These are phyloP conservation scores for Torulaspora indica DNA, from an alignment of 805 yeast genomes.

Conservation along the genomic window DNA sequence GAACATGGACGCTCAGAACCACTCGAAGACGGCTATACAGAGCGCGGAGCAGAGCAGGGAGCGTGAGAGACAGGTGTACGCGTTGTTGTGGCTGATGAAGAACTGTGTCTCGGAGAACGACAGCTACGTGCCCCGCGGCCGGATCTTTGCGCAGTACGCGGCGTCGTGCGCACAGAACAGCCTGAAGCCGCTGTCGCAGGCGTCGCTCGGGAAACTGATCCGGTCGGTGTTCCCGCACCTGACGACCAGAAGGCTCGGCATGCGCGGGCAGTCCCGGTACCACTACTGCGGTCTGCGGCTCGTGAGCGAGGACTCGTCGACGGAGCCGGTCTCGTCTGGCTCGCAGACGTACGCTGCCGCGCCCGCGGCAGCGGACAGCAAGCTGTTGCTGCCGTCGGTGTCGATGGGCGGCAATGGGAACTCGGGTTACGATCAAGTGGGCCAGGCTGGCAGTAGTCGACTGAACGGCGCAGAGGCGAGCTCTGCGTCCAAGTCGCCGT, in stretches of 20 bases:
- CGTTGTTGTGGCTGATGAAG: conserved; percentile 72
- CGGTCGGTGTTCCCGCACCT: conserved; percentile 59
- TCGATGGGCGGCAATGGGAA: background rate
- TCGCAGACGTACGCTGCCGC: background rate
- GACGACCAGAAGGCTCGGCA: conserved; percentile 74
- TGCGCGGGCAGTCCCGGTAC: conserved; percentile 76
- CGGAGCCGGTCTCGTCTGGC: background rate
- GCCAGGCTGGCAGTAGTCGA: background rate
- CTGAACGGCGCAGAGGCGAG: background rate
- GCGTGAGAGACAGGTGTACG: conserved; percentile 70
- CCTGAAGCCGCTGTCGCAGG: conserved; percentile 62
- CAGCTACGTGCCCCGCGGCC: conserved; percentile 58
- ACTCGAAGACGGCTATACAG: conserved; percentile 29
- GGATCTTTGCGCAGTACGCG: conserved; percentile 64
- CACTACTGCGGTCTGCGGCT: conserved; percentile 75
- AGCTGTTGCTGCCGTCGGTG: background rate
- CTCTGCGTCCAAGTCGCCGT: background rate
- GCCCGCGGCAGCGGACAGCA: background rate
- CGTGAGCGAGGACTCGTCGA: conserved; percentile 3
- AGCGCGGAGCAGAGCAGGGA: conserved; percentile 42
- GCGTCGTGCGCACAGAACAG: conserved; percentile 50
- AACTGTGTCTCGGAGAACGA: conserved; percentile 49
- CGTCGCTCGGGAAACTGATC: conserved; percentile 73
- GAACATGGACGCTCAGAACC: conserved; percentile 31
- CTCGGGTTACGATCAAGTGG: background rate